These are phyloP conservation scores for Ustilago nuda DNA, from an alignment of 1,284 basidiomycete genomes.

Conservation along the genomic window DNA sequence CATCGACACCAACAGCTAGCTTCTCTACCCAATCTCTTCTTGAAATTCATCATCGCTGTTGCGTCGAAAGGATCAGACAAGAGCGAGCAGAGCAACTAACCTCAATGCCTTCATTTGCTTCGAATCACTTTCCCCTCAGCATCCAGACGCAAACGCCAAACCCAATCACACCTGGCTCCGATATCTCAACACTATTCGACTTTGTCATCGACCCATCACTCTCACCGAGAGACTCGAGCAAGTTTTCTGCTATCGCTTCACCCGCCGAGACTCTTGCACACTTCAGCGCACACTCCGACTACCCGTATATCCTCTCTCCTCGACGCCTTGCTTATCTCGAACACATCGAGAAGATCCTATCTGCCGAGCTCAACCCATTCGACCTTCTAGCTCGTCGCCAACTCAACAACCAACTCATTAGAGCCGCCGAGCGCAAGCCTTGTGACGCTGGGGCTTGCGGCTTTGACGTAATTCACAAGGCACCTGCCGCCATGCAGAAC, in stretches of 20 bases:
- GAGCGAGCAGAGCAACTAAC: conserved; percentile 19
- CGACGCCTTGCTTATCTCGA: conserved; percentile 30
- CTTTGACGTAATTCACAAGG: conserved; percentile 11
- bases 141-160: conserved; percentile 23
- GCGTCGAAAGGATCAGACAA: conserved; percentile 22
- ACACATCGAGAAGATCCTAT: conserved; percentile 41
- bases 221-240: conserved; percentile 9
- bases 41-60: background rate
- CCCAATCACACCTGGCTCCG: conserved; percentile 42
- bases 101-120: conserved; percentile 28
- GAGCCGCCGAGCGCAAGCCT: conserved; percentile 8
- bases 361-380: conserved; percentile 38
- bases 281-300: background rate
- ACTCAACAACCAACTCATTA: conserved; percentile 1
- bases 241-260: conserved; percentile 20
- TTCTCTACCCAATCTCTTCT: background rate
- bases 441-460: conserved; percentile 12
- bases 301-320: conserved; percentile 9
- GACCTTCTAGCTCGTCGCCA: conserved; percentile 31
- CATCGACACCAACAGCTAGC: background rate
- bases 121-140: conserved; percentile 11
- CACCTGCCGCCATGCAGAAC: conserved; percentile 34
- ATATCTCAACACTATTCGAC: conserved; percentile 39
- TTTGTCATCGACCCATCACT: conserved; percentile 22
- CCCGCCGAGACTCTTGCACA: conserved; percentile 33